Evolutionary conservation across 208 protist species (phyloP), one percentile per base, ranked within the genome.

Genomic region (Leishmania martiniquensis): DNA sequence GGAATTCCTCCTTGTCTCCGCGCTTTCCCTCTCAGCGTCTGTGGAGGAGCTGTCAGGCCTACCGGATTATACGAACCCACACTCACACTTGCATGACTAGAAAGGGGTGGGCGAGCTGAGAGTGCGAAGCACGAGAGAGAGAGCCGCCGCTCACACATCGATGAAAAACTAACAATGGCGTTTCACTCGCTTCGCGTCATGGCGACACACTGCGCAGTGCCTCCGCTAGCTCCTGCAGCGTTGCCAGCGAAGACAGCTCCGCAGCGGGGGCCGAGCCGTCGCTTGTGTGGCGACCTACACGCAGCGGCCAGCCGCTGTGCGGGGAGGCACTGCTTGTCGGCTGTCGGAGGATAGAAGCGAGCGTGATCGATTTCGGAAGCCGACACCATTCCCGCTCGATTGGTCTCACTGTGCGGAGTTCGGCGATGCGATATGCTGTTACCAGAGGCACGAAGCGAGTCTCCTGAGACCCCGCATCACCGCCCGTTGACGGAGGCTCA

Each of bases 381-480:
- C 22, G 45, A 70, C 81, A 85, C 29, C 45, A 71, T 70, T 85
- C 81, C 12, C 75, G 52, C 29, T 49, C 52, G 15, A 85, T 70
- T 0, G 72, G 60, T 2, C 66, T 44, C 32, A 22, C 1, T 3
- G 75, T 80, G 60, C 44, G 60, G 17, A 85, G 71, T 0, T 34
- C 20, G 1, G 29, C 81, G 5, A 85, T 13, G 10, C 13, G 63
- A 34, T n/a, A 29, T 42, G 47, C 69, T 34, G 37, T 55, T 32
- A 77, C 57, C 10, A 34, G 57, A 5, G 72, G 72, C 4, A 76
- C 63, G 10, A 67, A 29, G 13, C 17, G 15, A 29, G 32, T 9
- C 9, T 6, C 45, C 10, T 0, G 12, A 5, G 60, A 39, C 22
- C 45, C 22, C 49, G n/a, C 39, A n/a, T 1, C 22, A 4, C 5